Evolutionary conservation across 352 stramenopile genomes (phyloP).

Genomic region (Phytophthora megakarya): DNA sequence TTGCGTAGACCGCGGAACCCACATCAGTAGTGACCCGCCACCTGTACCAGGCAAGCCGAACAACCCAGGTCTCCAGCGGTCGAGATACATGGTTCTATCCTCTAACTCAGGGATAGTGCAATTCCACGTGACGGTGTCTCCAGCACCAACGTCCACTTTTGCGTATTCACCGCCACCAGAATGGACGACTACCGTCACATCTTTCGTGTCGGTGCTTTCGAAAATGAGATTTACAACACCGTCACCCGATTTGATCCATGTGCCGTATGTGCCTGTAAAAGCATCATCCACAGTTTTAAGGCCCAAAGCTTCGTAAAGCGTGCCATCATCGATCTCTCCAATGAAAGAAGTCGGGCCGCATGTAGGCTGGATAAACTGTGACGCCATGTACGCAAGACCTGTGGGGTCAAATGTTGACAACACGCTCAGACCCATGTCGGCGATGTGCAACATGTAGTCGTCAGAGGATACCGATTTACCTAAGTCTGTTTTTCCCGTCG

Average conservation of each 20-base stretch:
- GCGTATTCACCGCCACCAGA: constrained; percentile 27
- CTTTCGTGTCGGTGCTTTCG: constrained; percentile 23
- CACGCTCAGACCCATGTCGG: constrained; percentile 36
- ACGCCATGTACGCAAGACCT: constrained; percentile 39
- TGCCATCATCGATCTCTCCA: constrained; percentile 40
- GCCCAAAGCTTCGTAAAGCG: constrained; percentile 22
- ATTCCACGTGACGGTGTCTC: constrained; percentile 22
- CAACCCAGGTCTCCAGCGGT: constrained; percentile 21
- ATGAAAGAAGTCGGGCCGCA: constrained; percentile 36
- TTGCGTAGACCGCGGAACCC: constrained; percentile 43
- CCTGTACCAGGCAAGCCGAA: constrained; percentile 25
- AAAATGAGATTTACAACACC: constrained; percentile 32
- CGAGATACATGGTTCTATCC: constrained; percentile 26
- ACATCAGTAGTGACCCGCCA: constrained; percentile 29
- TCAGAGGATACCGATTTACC: constrained; percentile 14
- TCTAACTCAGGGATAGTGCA: constrained; percentile 26
- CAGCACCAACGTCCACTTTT: constrained; percentile 17
- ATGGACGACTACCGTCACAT: constrained; percentile 28
- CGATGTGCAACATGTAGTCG: constrained; percentile 41
- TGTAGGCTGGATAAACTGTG: constrained; percentile 43
- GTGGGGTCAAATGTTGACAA: constrained; percentile 45
- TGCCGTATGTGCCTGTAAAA: constrained; percentile 31
- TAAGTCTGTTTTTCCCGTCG: constrained; percentile 23
- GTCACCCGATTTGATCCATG: constrained; percentile 36
- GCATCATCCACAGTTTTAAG: constrained; percentile 24